These are phyloP conservation scores for Beta corolliflora DNA, from an alignment of 179 eudicot species.

Conservation along the genomic window DNA sequence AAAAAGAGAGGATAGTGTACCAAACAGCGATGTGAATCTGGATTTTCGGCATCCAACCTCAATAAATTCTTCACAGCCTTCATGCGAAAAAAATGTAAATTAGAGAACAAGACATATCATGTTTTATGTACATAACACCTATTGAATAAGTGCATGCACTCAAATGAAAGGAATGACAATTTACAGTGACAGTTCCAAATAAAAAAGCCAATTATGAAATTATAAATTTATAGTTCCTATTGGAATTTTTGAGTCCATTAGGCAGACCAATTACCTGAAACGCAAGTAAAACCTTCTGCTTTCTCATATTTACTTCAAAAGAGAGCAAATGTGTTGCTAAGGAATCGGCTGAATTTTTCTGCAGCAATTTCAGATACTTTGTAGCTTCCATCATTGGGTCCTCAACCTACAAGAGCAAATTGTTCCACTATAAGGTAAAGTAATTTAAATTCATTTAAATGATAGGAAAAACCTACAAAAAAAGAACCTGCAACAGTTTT, in stretches of 20 bases:
- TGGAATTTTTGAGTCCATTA: neutral
- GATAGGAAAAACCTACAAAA: slow-evolving; percentile 53
- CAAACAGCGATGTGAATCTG: slow-evolving; percentile 90
- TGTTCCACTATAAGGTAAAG: slow-evolving; percentile 6
- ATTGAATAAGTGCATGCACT: neutral
- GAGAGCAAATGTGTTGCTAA: slow-evolving; percentile 86
- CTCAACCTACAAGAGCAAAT: slow-evolving; percentile 61
- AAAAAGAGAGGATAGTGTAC: slow-evolving; percentile 40
- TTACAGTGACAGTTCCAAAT: neutral
- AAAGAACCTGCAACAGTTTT: slow-evolving; percentile 77
- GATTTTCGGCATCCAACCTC: slow-evolving; percentile 80
- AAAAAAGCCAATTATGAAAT: neutral
- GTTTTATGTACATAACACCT: neutral
- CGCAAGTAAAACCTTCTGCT: slow-evolving; percentile 77
- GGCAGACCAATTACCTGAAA: slow-evolving; percentile 62
- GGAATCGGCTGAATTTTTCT: slow-evolving; percentile 82
- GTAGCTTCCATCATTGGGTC: slow-evolving; percentile 93
- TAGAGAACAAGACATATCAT: neutral
- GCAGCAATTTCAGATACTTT: slow-evolving; percentile 88
- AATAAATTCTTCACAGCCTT: slow-evolving; percentile 88
- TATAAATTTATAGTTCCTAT: neutral
- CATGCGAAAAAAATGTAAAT: slow-evolving; percentile 18
- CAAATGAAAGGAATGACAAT: neutral
- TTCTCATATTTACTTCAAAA: slow-evolving; percentile 92
- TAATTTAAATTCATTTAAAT: neutral